A percentile compares a stretch with the other conserved stretches of the same genome.
Conservation (phyloP, 257 asterid species). For the Cordia subcordata region DNA sequence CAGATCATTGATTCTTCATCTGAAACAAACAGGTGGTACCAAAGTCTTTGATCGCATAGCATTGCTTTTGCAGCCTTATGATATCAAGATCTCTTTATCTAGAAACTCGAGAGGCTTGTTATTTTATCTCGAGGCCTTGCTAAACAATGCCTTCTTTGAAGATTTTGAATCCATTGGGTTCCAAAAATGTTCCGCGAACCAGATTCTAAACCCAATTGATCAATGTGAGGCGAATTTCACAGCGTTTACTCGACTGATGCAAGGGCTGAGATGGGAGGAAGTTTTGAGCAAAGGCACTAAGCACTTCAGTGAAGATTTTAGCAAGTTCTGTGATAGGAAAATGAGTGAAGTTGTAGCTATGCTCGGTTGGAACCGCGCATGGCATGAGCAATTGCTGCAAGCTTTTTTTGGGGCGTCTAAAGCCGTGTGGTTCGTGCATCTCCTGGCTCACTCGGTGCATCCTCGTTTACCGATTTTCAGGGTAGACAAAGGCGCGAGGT, state of each 20-base stretch:
- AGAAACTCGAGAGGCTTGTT: conserved; percentile 58
- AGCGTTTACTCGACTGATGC: conserved; percentile 40
- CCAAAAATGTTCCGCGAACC: conserved; percentile 37
- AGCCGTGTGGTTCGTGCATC: conserved; percentile 88
- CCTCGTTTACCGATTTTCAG: conserved; percentile 75
- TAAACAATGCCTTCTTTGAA: conserved; percentile 60
- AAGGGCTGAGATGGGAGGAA: conserved; percentile 80
- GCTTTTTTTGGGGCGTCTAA: conserved; percentile 85
- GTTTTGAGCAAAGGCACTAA: conserved; percentile 77
- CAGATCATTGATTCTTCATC: conserved; percentile 53
- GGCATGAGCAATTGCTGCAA: conserved; percentile 93
- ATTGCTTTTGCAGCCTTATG: conserved; percentile 61
- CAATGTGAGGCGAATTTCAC: conserved; percentile 72
- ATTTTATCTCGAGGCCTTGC: conserved; percentile 66
- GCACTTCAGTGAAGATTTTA: conserved; percentile 82
- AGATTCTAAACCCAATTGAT: conserved; percentile 70
- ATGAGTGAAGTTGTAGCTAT: conserved; percentile 70
- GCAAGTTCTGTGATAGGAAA: conserved; percentile 67
- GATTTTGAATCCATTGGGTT: conserved; percentile 71
- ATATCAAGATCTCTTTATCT: conserved; percentile 55
- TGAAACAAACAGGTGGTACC: conserved; percentile 18
- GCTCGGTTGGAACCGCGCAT: conserved; percentile 90
- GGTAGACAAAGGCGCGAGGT: conserved; percentile 62
- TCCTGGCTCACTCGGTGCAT: conserved; percentile 81
- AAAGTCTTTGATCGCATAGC: conserved; percentile 69